Conservation (phyloP, 2,329 filamentous ascomycete species). For the Leptographium wingfieldii region DNA sequence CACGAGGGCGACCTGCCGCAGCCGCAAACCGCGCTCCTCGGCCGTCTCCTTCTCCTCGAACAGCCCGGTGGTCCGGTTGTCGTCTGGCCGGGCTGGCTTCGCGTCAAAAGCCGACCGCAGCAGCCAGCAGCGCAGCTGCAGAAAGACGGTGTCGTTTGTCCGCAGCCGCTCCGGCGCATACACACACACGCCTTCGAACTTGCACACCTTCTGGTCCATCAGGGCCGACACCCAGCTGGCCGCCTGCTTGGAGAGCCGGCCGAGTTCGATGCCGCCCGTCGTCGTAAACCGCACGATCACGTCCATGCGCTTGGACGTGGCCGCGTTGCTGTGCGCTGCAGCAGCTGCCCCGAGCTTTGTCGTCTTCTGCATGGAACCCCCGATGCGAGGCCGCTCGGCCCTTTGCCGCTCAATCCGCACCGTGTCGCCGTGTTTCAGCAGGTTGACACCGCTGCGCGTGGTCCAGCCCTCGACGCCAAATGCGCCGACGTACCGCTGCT, state of each 20-base stretch:
- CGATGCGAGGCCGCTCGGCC: constrained; percentile 40
- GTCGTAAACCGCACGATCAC: constrained; percentile 89
- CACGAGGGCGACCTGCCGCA: constrained; percentile 79
- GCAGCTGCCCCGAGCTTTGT: constrained; percentile 25
- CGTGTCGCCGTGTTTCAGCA: constrained; percentile 71
- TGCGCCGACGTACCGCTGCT: constrained; percentile 66
- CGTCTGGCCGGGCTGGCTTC: constrained; percentile 45
- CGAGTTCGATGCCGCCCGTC: constrained; percentile 64
- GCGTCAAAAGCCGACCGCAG: constrained; percentile 61
- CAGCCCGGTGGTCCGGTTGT: constrained; percentile 58
- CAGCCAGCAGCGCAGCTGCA: constrained; percentile 73
- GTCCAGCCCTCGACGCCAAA: constrained; percentile 90
- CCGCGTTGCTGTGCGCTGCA: constrained; percentile 27
- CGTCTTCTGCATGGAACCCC: constrained; percentile 26
- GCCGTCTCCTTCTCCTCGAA: constrained; percentile 78
- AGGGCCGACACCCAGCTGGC: constrained; percentile 87
- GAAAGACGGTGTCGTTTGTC: constrained; percentile 87
- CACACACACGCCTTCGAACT: constrained; percentile 77
- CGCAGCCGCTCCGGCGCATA: constrained; percentile 74
- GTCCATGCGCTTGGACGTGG: constrained; percentile 59
- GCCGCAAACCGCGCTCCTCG: constrained; percentile 71
- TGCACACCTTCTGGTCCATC: constrained; percentile 80
- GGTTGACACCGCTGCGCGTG: constrained; percentile 63
- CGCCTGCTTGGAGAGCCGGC: constrained; percentile 72
- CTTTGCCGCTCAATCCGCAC: constrained; percentile 80